These are phyloP conservation scores for Taphrina pruni DNA, from an alignment of 1,139 yeast species.

Conservation along the genomic window DNA sequence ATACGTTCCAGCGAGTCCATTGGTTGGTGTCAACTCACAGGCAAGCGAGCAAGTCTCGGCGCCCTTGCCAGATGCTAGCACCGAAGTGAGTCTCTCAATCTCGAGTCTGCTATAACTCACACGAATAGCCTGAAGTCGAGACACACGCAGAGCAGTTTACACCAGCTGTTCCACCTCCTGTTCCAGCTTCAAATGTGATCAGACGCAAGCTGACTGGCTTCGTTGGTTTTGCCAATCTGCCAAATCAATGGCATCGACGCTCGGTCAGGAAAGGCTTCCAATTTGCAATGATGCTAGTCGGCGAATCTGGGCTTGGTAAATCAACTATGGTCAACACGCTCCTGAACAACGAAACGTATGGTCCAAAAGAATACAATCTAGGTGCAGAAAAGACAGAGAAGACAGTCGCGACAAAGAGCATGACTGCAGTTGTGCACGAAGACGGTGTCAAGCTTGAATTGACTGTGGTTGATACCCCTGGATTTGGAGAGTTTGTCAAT, in stretches of 20 bases:
- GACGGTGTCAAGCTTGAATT: conserved; percentile 87
- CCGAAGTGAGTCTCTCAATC: neutral
- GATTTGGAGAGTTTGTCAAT: conserved; percentile 91
- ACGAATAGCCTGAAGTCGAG: neutral
- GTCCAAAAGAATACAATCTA: conserved; percentile 48
- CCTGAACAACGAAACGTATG: conserved; percentile 62
- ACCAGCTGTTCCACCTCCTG: conserved; percentile 27
- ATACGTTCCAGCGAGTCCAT: conserved; percentile 23
- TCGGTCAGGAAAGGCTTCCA: conserved; percentile 92
- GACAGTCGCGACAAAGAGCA: conserved; percentile 69
- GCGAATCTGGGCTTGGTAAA: conserved; percentile 90
- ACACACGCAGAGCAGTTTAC: conserved; percentile 17
- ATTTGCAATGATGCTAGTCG: conserved; percentile 86
- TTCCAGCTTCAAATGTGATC: conserved; percentile 32
- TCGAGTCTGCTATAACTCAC: neutral
- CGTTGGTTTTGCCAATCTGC: conserved; percentile 97
- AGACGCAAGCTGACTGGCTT: conserved; percentile 58
- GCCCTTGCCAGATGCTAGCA: neutral
- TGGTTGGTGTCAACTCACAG: neutral
- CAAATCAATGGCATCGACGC: conserved; percentile 98
- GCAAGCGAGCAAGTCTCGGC: neutral
- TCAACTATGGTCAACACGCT: conserved; percentile 89
- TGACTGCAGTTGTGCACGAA: conserved; percentile 80
- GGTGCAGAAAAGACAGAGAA: conserved; percentile 45
- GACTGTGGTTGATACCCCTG: conserved; percentile 88